Conservation (phyloP, 2,329 filamentous ascomycete genomes). For the Trichoderma atroviride region DNA sequence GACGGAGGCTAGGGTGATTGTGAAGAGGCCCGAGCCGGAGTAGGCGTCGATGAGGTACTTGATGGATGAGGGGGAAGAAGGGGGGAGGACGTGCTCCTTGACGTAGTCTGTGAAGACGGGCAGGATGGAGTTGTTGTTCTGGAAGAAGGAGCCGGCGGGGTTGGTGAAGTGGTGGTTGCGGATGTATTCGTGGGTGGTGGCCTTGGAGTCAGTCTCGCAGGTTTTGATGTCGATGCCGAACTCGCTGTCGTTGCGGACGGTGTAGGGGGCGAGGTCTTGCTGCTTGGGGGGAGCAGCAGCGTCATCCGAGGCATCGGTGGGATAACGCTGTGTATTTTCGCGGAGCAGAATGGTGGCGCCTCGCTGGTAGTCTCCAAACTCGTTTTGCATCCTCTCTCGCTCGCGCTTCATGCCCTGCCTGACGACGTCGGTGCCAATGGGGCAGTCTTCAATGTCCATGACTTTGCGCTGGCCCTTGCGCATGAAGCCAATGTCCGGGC, state of each 20-base stretch:
- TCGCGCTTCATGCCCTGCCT: conserved; percentile 77
- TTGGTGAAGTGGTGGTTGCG: conserved; percentile 84
- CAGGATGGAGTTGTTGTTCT: conserved; percentile 99
- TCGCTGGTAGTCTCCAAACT: conserved; percentile 71
- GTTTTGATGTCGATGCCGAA: conserved; percentile 76
- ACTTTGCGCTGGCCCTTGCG: conserved; percentile 77
- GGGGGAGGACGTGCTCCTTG: conserved; percentile 70
- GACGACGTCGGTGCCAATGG: conserved; percentile 87
- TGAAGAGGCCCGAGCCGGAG: conserved; percentile 96
- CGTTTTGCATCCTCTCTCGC: conserved; percentile 71
- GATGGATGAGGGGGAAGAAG: conserved; percentile 53
- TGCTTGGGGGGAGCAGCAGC: conserved; percentile 32
- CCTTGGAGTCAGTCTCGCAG: conserved; percentile 85
- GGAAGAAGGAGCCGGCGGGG: conserved; percentile 93
- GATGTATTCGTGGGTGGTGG: conserved; percentile 83
- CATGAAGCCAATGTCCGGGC: conserved; percentile 89
- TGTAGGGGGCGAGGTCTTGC: conserved; percentile 37
- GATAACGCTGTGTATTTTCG: conserved; percentile 74
- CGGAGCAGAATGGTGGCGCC: conserved; percentile 89
- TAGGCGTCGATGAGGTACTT: conserved; percentile 96
- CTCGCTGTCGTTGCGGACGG: conserved; percentile 54
- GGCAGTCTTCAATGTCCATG: conserved; percentile 95
- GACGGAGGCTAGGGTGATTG: conserved; percentile 82
- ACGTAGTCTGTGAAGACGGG: conserved; percentile 85
- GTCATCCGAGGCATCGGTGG: conserved; percentile 46